phyloP scores from a whole-genome alignment of 306 rosid species.

The Pueraria montana region DNA sequence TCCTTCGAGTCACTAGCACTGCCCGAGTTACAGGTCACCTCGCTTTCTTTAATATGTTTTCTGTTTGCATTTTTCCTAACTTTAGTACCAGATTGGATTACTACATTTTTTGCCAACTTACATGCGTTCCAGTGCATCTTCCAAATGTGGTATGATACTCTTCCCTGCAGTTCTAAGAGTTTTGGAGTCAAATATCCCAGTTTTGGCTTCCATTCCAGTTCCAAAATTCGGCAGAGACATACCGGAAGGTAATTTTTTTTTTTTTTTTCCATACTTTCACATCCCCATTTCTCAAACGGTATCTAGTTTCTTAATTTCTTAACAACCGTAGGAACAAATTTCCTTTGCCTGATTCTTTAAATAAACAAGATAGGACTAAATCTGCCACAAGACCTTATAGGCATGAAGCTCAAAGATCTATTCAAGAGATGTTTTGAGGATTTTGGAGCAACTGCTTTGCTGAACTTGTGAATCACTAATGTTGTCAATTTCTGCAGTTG shows the following conservation, averaged over 20 bases:
- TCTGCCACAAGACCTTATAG: not conserved
- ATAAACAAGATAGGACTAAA: constrained; percentile 1
- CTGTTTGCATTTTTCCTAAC: constrained; percentile 4
- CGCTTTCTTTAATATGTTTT: constrained; percentile 34
- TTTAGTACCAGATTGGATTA: not conserved
- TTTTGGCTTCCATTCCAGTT: constrained; percentile 84
- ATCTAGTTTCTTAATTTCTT: constrained; percentile 36
- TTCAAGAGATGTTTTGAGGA: constrained; percentile 15
- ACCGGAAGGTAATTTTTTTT: constrained; percentile 69
- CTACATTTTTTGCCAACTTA: too few relatives aligned
- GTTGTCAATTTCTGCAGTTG: constrained; percentile 65
- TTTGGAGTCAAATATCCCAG: constrained; percentile 76
- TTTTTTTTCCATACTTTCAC: not conserved
- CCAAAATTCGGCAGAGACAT: constrained; percentile 82
- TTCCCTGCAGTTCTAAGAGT: constrained; percentile 82
- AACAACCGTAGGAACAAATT: not conserved
- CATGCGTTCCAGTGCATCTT: too few relatives aligned
- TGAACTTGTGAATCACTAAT: constrained; percentile 31
- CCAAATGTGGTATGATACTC: not conserved
- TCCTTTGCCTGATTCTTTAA: constrained; percentile 26
- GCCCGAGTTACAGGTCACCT: constrained; percentile 82
- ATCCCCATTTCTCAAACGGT: not conserved
- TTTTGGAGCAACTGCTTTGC: constrained; percentile 34
- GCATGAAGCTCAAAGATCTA: constrained; percentile 20
- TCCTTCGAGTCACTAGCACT: constrained; percentile 83